phyloP scores from a whole-genome alignment of 371 early-diverging fungal genomes.

The Amoeboaphelidium occidentale region DNA sequence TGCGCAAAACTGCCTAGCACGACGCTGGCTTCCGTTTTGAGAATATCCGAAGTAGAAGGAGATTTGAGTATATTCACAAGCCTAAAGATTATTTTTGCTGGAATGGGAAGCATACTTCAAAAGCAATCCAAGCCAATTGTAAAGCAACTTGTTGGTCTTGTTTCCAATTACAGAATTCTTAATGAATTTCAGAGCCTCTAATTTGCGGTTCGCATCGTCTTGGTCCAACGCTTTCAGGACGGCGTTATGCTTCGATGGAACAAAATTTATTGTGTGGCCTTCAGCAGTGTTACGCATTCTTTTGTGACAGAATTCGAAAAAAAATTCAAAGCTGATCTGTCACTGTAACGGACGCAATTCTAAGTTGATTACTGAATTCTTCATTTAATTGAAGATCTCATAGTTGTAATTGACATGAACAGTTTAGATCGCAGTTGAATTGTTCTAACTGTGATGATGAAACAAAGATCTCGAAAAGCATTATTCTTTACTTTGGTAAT shows the following conservation, averaged over 20 bases:
- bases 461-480: too few relatives aligned
- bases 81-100: conserved; percentile 11
- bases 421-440: too few relatives aligned
- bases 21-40: conserved; percentile 35
- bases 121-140: conserved; percentile 33
- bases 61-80: conserved; percentile 25
- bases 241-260: neutral
- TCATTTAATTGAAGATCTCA: too few relatives aligned
- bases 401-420: too few relatives aligned
- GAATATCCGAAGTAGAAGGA: conserved; percentile 15
- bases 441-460: too few relatives aligned
- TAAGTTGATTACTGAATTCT: too few relatives aligned
- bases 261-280: too few relatives aligned
- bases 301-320: too few relatives aligned
- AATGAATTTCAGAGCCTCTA: conserved; percentile 40
- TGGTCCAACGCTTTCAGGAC: neutral
- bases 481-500: too few relatives aligned
- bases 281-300: too few relatives aligned
- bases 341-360: too few relatives aligned
- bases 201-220: conserved; percentile 17
- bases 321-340: too few relatives aligned
- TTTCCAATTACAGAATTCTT: conserved; percentile 70
- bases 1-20: conserved; percentile 56
- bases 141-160: conserved; percentile 50
- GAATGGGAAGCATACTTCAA: conserved; percentile 21